phyloP scores from a whole-genome alignment of 2,329 filamentous ascomycete genomes.

The Colletotrichum melonis region DNA sequence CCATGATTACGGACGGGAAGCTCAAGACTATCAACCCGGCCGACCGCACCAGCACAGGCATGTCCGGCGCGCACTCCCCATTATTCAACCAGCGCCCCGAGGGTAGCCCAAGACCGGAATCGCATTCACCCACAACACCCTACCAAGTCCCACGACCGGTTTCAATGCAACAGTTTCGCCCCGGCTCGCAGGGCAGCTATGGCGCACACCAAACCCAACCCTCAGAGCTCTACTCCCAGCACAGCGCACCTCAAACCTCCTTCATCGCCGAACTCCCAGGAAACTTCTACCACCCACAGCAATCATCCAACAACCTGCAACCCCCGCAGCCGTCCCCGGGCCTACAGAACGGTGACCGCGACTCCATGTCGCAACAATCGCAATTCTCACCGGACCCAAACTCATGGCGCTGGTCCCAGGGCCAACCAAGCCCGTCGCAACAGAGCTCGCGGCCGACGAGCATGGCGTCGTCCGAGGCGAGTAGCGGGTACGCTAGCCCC shows the following conservation, averaged over 20 bases:
- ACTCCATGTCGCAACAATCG: slow-evolving; percentile 38
- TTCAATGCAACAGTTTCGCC: slow-evolving; percentile 41
- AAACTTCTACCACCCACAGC: slow-evolving; percentile 58
- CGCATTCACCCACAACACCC: slow-evolving; percentile 45
- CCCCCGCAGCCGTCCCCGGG: slow-evolving; percentile 38
- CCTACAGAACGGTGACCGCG: slow-evolving; percentile 35
- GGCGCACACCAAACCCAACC: slow-evolving; percentile 34
- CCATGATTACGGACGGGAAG: slow-evolving; percentile 74
- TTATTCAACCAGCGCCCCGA: slow-evolving; percentile 17
- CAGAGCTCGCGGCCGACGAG: slow-evolving; percentile 49
- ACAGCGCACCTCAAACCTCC: slow-evolving; percentile 37
- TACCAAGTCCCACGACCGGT: slow-evolving; percentile 55
- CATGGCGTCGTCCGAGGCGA: slow-evolving; percentile 43
- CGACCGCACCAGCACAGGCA: slow-evolving; percentile 54
- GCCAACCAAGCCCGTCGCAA: slow-evolving; percentile 44
- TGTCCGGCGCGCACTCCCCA: slow-evolving; percentile 17
- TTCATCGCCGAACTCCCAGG: slow-evolving; percentile 57
- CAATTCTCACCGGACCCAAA: slow-evolving; percentile 43
- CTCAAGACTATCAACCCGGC: slow-evolving; percentile 69
- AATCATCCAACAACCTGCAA: slow-evolving; percentile 43
- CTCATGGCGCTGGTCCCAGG: slow-evolving; percentile 55
- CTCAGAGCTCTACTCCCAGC: slow-evolving; percentile 32
- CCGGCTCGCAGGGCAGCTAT: slow-evolving; percentile 37
- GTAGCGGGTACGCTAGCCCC: slow-evolving; percentile 50
- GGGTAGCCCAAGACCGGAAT: slow-evolving; percentile 38